Conservation (phyloP, 2,329 filamentous ascomycete species). For the Nothophoma quercina region DNA sequence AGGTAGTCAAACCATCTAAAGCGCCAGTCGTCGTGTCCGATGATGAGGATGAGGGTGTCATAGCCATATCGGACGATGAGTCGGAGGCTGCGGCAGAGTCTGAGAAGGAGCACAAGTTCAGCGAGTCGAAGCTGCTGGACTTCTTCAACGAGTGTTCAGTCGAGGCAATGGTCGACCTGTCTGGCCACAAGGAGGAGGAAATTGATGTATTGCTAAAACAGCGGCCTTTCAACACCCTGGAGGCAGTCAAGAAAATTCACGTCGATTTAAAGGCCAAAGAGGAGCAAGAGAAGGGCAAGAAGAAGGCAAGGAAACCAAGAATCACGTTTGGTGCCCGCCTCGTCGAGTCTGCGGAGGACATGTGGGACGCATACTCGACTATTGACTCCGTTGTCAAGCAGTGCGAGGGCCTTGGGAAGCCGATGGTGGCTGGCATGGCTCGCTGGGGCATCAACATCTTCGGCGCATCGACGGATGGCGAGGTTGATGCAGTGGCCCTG, state of each 20-base stretch:
- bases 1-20: conserved; percentile 9
- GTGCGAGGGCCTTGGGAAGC: conserved; percentile 76
- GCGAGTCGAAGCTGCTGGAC: conserved; percentile 69
- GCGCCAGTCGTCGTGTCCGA: conserved; percentile 28
- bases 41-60: conserved; percentile 46
- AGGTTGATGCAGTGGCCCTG: conserved; percentile 67
- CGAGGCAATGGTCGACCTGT: conserved; percentile 82
- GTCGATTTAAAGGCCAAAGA: conserved; percentile 33
- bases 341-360: conserved; percentile 72
- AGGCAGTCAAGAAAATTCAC: conserved; percentile 71
- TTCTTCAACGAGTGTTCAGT: conserved; percentile 84
- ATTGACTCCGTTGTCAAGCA: conserved; percentile 82
- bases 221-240: conserved; percentile 75
- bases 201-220: conserved; percentile 74
- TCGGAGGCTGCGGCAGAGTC: conserved; percentile 51
- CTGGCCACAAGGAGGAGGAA: conserved; percentile 73
- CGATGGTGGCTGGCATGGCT: conserved; percentile 69
- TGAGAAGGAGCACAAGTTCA: conserved; percentile 35
- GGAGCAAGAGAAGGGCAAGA: conserved; percentile 41
- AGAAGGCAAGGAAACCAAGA: conserved; percentile 49
- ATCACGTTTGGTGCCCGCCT: conserved; percentile 70
- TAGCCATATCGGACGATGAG: conserved; percentile 51
- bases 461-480: conserved; percentile 65
- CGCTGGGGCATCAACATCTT: conserved; percentile 73
- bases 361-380: conserved; percentile 80